Base-by-base conservation (phyloP, 768 basidiomycete species). In the Trametes elegans region DNA sequence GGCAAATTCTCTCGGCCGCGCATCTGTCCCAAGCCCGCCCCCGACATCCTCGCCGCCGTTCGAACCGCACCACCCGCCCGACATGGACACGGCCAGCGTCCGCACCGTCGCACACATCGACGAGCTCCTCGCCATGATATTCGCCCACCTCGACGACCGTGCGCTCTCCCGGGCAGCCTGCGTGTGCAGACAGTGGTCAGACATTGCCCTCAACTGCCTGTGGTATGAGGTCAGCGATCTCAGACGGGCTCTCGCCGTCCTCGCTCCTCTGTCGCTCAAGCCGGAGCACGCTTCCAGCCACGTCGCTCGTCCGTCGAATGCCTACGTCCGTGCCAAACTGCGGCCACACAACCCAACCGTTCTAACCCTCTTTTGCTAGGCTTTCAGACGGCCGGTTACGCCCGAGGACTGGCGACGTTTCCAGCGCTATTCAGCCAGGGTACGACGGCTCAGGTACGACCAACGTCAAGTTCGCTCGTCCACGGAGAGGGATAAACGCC, bases 141-240 rank as follows among this genome's bases (percentile, higher is more conserved):
- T 66, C 34, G 58, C 64, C 11, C 59, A 57, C 57, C 57, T 68
- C 46, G 65, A 66, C 48, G 51, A 57, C 28, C 46, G 54, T 21
- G 55, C 60, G 21, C 60, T 68, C 48, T 57, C 61, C 18, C 43
- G 60, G 16, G 49, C 58, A 45, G 83, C 81, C 2, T 70, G 73
- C 31, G 82, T 85, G 19, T 85, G 77, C 72, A 81, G 74, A 57
- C 64, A 60, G 29, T 87, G 85, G 85, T 77, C 79, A 1, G 75
- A 81, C 13, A 68, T 81, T 21, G 81, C 83, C 4, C 69, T 87
- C 55, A 79, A 84, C 62, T 60, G 70, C n/a, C 66, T 85, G 0
- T 87, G 85, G 85, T 73, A 67, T 43, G 76, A 81, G 7, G 75
- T 85, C 16, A 65, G 72, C 44, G 75, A 80, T 60, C 66, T 82